phyloP scores from a whole-genome alignment of 352 stramenopile genomes.

The Phytophthora meadii region DNA sequence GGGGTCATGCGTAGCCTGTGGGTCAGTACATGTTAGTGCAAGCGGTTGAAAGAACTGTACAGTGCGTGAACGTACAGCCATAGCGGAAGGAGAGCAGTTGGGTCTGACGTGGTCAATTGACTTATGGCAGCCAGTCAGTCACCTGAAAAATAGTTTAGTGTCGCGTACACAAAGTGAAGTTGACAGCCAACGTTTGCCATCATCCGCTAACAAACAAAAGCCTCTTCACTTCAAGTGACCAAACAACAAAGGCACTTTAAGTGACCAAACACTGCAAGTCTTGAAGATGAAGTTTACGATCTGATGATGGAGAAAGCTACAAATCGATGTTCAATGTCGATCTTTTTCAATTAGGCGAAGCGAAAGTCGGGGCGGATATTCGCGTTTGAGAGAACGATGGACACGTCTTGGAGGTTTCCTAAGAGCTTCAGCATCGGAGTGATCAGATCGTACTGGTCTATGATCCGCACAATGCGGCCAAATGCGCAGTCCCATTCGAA shows the following conservation, averaged over 20 bases:
- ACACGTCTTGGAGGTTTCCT: slow-evolving; percentile 2
- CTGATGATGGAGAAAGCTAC: background rate
- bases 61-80: slow-evolving; percentile 7
- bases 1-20: slow-evolving; percentile 16
- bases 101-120: background rate
- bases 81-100: background rate
- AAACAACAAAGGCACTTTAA: no score
- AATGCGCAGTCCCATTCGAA: slow-evolving; percentile 9
- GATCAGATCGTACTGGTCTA: slow-evolving; percentile 7
- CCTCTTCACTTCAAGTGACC: no score
- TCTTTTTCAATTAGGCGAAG: background rate
- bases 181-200: background rate
- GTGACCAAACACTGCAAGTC: no score
- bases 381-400: background rate
- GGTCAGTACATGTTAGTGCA: background rate
- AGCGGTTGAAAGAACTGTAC: background rate
- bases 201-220: background rate
- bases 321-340: background rate
- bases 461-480: background rate
- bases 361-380: background rate
- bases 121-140: background rate
- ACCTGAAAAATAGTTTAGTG: background rate
- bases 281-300: no score
- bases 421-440: background rate
- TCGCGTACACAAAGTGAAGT: background rate